These are phyloP conservation scores for Oryza australiensis DNA, from an alignment of 176 grass and related monocot genomes.

Conservation along the genomic window DNA sequence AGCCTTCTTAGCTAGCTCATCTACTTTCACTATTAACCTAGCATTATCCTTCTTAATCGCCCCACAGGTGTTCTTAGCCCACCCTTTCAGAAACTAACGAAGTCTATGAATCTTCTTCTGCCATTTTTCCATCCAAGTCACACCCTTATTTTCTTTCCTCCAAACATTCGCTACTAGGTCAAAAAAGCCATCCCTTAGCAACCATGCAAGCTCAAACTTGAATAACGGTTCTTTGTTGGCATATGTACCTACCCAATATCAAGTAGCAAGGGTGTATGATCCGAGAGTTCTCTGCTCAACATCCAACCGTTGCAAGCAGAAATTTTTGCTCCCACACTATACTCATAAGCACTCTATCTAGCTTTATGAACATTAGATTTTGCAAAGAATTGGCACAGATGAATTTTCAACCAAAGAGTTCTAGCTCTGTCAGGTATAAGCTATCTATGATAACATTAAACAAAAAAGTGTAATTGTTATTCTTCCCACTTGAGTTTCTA, in stretches of 20 bases:
- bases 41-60: too few species aligned
- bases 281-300: too few species aligned
- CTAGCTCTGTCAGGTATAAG: neutral
- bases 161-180: neutral
- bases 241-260: too few species aligned
- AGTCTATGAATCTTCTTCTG: neutral
- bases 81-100: too few species aligned
- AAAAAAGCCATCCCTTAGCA: neutral
- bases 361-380: neutral
- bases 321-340: too few species aligned
- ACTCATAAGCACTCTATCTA: neutral
- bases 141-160: neutral
- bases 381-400: neutral
- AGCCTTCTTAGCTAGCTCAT: too few species aligned
- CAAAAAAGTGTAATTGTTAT: too few species aligned
- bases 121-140: rapidly evolving
- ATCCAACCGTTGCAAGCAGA: too few species aligned
- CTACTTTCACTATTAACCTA: too few species aligned
- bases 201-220: neutral
- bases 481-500: too few species aligned
- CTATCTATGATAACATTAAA: neutral
- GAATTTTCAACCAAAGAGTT: neutral
- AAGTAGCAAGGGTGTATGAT: neutral
- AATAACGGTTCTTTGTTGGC: neutral
- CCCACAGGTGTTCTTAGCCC: too few species aligned